Base-by-base conservation (phyloP, 345 rosid genomes). In the Raphanus raphanistrum region DNA sequence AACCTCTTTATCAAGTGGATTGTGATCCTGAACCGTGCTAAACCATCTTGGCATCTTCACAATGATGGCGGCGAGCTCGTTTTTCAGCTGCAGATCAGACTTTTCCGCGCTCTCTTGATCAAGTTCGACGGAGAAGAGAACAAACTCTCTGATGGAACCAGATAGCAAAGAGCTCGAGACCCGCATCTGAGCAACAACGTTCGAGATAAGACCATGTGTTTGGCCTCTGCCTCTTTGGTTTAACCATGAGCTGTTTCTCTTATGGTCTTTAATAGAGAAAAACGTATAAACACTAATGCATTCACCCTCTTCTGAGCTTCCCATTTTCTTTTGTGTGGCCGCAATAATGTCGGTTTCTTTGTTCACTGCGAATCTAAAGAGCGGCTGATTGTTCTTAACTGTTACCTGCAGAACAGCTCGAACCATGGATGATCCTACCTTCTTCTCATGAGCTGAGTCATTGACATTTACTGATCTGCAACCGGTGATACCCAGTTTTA, bases 1-100 rank as follows among this genome's bases (percentile, higher is more conserved):
- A 54, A 59, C 13, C 50, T 57, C 74, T 79, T 82, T 73, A 43
- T 71, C 66, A 63, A 72, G 13, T 38, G 52, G 60, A 28, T 61
- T 74, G 32, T 62, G 73, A 68, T 79, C 78, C 73, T 79, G 84
- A 80, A 50, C 74, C 71, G 72, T 83, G 52, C 83, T 68, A 69
- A 61, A 74, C 76, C 41, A 83, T 77, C 65, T 64, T 10, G 94
- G 90, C 75, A 92, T 85, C 84, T 83, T 86, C 81, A 89, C 83
- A 5, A 92, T 85, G 70, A 92, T 86, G 9, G 98, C 98, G 28
- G 92, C 98, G 70, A 92, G 92, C 86, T 94, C 98, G 75, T 92
- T 82, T 66, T 76, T 87, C 17, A 87, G 87, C 80, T 83, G 87
- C 76, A 76, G 76, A 59, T 88, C 86, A 3, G 87, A 71, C 36